Percentiles rank a stretch among this genome's conserved stretches.
phyloP scores from a whole-genome alignment of 805 yeast species.

The Alloascoidea africana region DNA sequence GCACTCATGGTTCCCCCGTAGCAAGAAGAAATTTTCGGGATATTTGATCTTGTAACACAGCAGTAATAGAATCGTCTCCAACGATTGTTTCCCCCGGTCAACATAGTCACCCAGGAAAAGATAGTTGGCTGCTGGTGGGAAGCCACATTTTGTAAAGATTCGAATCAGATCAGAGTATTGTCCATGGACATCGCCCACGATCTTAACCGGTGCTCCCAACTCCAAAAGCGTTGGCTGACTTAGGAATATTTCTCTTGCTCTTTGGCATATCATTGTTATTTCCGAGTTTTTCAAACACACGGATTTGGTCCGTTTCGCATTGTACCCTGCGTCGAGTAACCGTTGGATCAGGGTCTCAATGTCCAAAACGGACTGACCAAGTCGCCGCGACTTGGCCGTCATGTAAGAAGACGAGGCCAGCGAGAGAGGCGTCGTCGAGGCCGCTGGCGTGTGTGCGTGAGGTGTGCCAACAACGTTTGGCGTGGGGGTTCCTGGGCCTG shows the following conservation, averaged over 20 bases:
- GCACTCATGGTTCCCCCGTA: conserved; percentile 95
- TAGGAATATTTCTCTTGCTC: conserved; percentile 78
- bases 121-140: conserved; percentile 90
- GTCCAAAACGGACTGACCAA: conserved; percentile 21
- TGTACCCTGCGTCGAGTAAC: conserved; percentile 87
- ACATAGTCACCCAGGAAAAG: conserved; percentile 93
- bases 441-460: conserved; percentile 8
- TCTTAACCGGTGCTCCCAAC: conserved; percentile 72
- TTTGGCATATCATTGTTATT: conserved; percentile 72
- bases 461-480: conserved; percentile 4
- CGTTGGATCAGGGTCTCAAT: conserved; percentile 86
- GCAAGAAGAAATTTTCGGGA: conserved; percentile 87
- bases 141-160: conserved; percentile 88
- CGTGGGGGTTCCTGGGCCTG: conserved; percentile 4
- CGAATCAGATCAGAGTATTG: conserved; percentile 87
- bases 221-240: conserved; percentile 86
- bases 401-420: conserved; percentile 14
- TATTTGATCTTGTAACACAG: conserved; percentile 91
- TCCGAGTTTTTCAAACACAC: conserved; percentile 85
- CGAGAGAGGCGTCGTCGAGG: conserved; percentile 17
- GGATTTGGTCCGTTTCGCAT: conserved; percentile 82
- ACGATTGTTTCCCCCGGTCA: conserved; percentile 91
- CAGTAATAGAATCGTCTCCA: conserved; percentile 79
- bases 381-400: conserved; percentile 5
- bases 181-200: conserved; percentile 93